Evolutionary conservation across 768 basidiomycete genomes (phyloP).

Genomic region (Pisolithus tinctorius): DNA sequence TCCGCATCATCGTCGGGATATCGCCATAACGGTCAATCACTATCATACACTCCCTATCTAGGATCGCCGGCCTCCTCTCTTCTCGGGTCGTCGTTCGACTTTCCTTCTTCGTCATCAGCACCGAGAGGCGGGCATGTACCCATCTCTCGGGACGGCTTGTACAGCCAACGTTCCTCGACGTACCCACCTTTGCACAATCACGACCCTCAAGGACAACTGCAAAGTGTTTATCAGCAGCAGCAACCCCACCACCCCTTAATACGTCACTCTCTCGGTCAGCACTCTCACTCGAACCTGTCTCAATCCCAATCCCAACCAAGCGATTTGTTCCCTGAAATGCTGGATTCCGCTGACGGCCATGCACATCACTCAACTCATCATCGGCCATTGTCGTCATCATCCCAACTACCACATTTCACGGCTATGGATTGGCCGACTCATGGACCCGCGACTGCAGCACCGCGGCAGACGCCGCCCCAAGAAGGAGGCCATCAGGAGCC

Average conservation of each 20-base stretch:
- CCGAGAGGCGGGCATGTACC: conserved; percentile 13
- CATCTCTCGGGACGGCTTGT: conserved; percentile 17
- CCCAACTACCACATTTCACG: conserved; percentile 9
- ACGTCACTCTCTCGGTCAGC: neutral
- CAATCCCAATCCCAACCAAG: conserved; percentile 17
- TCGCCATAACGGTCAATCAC: conserved; percentile 21
- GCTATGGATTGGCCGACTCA: conserved; percentile 31
- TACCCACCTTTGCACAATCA: conserved; percentile 15
- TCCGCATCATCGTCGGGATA: conserved; percentile 22
- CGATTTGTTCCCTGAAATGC: conserved; percentile 19
- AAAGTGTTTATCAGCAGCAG: neutral
- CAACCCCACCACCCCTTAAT: neutral
- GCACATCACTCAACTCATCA: conserved; percentile 21
- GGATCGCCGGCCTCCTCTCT: conserved; percentile 21
- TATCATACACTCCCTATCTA: conserved; percentile 18
- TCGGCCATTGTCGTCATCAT: conserved; percentile 3
- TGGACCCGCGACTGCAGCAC: conserved; percentile 13
- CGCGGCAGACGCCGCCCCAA: conserved; percentile 6
- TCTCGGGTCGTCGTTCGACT: conserved; percentile 22
- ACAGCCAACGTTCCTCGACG: conserved; percentile 19
- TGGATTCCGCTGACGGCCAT: conserved; percentile 23
- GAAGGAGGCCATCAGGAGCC: conserved; percentile 4
- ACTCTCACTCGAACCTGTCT: neutral
- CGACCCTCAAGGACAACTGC: neutral
- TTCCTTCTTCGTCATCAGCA: conserved; percentile 17